Evolutionary conservation across 148 eudicot genomes (phyloP).

Genomic region (Chenopodium suecicum): DNA sequence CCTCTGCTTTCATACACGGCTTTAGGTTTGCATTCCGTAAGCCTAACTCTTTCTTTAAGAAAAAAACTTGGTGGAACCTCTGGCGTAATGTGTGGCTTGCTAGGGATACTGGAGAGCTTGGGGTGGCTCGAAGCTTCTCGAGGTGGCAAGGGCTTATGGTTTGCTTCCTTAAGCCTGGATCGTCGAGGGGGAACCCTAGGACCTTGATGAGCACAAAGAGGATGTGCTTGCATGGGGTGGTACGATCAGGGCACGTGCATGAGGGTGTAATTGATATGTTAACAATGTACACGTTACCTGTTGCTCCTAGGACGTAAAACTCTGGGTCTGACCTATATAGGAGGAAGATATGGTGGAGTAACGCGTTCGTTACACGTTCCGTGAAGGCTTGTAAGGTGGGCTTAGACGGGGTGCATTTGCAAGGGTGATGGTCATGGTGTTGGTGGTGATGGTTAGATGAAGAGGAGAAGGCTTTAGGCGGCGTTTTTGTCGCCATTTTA

Average conservation of each 20-base stretch:
- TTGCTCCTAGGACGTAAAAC: conserved; percentile 71
- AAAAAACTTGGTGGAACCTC: conserved; percentile 57
- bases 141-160: conserved; percentile 60
- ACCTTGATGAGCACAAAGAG: conserved; percentile 58
- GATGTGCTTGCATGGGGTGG: conserved; percentile 82
- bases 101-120: conserved; percentile 40
- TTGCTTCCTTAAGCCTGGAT: conserved; percentile 44
- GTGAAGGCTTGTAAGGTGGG: conserved; percentile 40
- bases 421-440: conserved; percentile 11
- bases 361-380: conserved; percentile 59
- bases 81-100: conserved; percentile 48
- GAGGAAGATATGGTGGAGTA: conserved; percentile 64
- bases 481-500: neutral
- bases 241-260: conserved; percentile 80
- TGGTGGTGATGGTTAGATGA: neutral
- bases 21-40: neutral
- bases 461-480: neutral
- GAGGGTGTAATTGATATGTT: conserved; percentile 47
- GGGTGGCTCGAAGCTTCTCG: conserved; percentile 43
- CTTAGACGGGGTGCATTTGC: conserved; percentile 9
- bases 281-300: conserved; percentile 79
- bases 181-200: conserved; percentile 40
- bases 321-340: conserved; percentile 64
- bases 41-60: conserved; percentile 32
- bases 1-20: conserved; percentile 31